Conservation (phyloP, 2,329 filamentous ascomycete species). For the Falciphora oryzae region DNA sequence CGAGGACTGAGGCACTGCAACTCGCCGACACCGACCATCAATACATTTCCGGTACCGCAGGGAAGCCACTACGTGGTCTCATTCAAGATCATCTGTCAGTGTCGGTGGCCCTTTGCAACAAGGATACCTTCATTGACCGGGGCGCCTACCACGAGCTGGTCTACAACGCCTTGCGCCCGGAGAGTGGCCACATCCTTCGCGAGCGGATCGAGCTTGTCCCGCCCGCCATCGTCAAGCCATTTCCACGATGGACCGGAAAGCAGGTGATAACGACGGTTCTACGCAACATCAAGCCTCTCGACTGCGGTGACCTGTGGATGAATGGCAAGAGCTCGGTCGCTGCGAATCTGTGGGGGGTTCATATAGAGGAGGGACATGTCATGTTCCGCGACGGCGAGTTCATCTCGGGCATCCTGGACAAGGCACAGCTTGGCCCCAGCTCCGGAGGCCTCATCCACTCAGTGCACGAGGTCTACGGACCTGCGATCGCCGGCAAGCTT, state of each 20-base stretch:
- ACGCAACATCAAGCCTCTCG: slow-evolving; percentile 79
- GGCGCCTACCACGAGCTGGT: slow-evolving; percentile 91
- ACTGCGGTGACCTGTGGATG: slow-evolving; percentile 73
- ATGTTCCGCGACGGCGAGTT: slow-evolving; percentile 83
- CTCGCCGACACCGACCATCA: slow-evolving; percentile 97
- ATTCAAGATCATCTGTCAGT: slow-evolving; percentile 99
- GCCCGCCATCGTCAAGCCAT: slow-evolving; percentile 78
- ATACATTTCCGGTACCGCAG: slow-evolving; percentile 88
- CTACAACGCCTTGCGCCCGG: slow-evolving; percentile 82
- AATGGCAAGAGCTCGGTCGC: slow-evolving; percentile 73
- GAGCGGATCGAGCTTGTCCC: slow-evolving; percentile 76
- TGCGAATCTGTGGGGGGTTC: slow-evolving; percentile 69
- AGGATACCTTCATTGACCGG: slow-evolving; percentile 83
- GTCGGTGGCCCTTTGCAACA: slow-evolving; percentile 81
- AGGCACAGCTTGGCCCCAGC: slow-evolving; percentile 86
- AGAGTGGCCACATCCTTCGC: slow-evolving; percentile 79
- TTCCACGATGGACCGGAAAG: slow-evolving; percentile 87
- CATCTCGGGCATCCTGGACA: slow-evolving; percentile 87
- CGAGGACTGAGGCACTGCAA: slow-evolving; percentile 84
- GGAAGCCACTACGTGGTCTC: slow-evolving; percentile 87
- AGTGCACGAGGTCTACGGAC: slow-evolving; percentile 89
- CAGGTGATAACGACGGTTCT: slow-evolving; percentile 90
- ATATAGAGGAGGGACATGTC: slow-evolving; percentile 74
- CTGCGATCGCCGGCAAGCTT: slow-evolving; percentile 77
- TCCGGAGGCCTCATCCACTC: slow-evolving; percentile 85